These are phyloP conservation scores for Gonium pectorale DNA, from an alignment of 139 green algal species.

Conservation along the genomic window DNA sequence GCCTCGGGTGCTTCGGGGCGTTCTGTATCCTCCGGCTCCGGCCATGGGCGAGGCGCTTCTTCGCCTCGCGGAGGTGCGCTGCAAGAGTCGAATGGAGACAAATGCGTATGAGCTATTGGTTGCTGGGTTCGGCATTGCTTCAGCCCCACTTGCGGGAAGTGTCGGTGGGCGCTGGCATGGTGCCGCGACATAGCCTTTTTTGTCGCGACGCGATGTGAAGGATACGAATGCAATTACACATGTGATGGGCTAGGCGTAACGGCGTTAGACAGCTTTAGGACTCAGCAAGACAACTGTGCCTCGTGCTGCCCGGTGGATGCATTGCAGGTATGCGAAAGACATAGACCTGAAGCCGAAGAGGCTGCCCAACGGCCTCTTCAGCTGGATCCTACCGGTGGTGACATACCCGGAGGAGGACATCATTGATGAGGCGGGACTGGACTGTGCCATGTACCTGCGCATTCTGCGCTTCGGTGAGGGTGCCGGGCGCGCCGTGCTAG, in stretches of 20 bases:
- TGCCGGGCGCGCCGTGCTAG: too few relatives aligned
- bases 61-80: conserved; percentile 21
- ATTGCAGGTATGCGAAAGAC: conserved; percentile 32
- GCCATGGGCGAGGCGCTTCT: conserved; percentile 30
- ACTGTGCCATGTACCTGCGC: conserved; percentile 58
- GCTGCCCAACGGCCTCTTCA: background rate
- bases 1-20: background rate
- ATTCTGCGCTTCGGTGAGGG: conserved; percentile 49
- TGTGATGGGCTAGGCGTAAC: too few relatives aligned
- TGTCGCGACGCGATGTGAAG: too few relatives aligned
- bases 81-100: too few relatives aligned
- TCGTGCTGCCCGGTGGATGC: too few relatives aligned
- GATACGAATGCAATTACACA: too few relatives aligned
- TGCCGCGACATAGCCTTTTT: background rate
- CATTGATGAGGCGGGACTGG: conserved; percentile 45
- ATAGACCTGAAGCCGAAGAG: conserved; percentile 30
- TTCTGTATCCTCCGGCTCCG: conserved; percentile 7
- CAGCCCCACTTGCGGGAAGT: too few relatives aligned
- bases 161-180: too few relatives aligned
- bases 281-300: too few relatives aligned
- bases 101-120: too few relatives aligned
- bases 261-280: too few relatives aligned
- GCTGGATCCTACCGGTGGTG: conserved; percentile 18
- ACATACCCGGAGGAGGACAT: conserved; percentile 34
- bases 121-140: too few relatives aligned